Conservation (phyloP, 1,139 yeast genomes). For the Suhomyces chickasaworum region DNA sequence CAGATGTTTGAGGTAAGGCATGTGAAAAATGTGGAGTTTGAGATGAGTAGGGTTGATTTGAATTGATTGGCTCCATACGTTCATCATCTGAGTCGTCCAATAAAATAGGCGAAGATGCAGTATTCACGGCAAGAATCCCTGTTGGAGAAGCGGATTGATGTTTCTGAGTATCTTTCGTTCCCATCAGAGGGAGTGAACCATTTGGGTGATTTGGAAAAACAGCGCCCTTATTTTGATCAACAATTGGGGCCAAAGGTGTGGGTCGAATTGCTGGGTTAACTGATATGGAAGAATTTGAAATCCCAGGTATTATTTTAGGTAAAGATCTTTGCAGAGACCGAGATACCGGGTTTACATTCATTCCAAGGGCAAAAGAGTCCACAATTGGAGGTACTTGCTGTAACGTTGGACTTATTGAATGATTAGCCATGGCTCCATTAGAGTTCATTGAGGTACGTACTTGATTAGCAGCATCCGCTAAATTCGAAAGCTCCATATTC, state of each 20-base stretch:
- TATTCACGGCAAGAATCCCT: background rate
- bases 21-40: background rate
- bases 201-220: background rate
- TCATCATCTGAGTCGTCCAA: slow-evolving; percentile 3
- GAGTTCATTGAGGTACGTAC: background rate
- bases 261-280: background rate
- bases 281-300: background rate
- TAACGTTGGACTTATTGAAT: background rate
- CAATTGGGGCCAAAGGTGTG: background rate
- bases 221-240: background rate
- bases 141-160: background rate
- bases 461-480: background rate
- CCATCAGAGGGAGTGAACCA: background rate
- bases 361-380: background rate
- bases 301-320: background rate
- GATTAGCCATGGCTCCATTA: background rate
- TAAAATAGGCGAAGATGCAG: background rate
- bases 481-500: background rate
- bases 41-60: background rate
- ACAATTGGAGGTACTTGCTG: background rate
- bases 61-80: background rate
- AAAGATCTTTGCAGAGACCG: background rate
- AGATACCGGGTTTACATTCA: background rate
- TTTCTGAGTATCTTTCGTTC: background rate
- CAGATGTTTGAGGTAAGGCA: background rate